Evolutionary conservation across 768 basidiomycete species (phyloP), one percentile per base, ranked within the genome.

Genomic region (Daedaleopsis sinensis): DNA sequence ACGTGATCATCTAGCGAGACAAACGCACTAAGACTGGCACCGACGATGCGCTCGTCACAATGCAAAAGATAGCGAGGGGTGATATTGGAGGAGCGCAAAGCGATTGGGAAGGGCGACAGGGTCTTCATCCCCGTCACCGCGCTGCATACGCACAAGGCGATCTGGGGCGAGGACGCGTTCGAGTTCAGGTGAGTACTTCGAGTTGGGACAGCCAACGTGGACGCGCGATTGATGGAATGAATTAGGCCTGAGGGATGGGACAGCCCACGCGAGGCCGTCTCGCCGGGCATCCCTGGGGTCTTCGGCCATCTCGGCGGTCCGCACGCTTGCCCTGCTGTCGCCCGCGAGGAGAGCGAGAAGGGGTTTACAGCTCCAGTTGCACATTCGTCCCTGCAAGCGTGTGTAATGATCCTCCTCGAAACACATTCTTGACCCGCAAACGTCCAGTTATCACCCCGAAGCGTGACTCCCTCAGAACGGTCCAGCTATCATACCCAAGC

Each of bases 191-290:
- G 57, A 52, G 79, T 57, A 24, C 27, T 18, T 16, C 8, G 6
- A 1, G 16, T 8, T 18, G 0, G 18, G 48, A 13, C 27, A 18
- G n/a, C 3, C 47, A 5, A 2, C 24, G 16, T 18, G 57, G 44
- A 48, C 12, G 9, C 21, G 13, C 13, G 21, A 46, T 21, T 49
- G 47, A 23, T 7, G 9, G 19, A 6, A 19, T 10, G 15, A 12
- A 48, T 1, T 60, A 89, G 86, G 65, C 89, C 89, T 0, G 88
- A 89, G 63, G 77, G 89, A 0, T 91, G 89, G 89, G 68, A 75
- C 16, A 65, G 75, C 2, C 38, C 77, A 10, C 85, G 86, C 0
- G 78, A 80, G n/a, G 75, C 74, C 1, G 79, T 76, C 1, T 67
- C 68, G n/a, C n/a, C n/a, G 3, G 58, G 68, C 0, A 73, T 89